Conservation (phyloP, 2,329 filamentous ascomycete genomes). For the Phoma sp. region DNA sequence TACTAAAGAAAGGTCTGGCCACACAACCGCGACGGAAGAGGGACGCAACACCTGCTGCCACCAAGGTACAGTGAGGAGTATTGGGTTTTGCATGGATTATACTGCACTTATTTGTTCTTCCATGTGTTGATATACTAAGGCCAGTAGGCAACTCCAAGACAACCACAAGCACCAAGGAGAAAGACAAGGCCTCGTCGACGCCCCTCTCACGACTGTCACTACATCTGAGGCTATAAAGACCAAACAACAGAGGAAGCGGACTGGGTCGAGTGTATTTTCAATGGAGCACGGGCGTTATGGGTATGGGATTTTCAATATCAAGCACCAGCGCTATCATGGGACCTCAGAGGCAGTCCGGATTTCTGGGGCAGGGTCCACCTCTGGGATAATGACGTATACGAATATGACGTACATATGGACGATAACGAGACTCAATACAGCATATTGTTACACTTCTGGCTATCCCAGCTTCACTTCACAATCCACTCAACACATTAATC, state of each 20-base stretch:
- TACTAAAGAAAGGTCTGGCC: slow-evolving; percentile 48
- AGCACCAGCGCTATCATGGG: neutral
- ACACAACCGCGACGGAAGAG: slow-evolving; percentile 43
- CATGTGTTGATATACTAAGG: neutral
- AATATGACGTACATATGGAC: slow-evolving; percentile 12
- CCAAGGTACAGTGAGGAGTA: slow-evolving; percentile 29
- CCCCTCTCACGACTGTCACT: neutral
- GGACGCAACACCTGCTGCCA: slow-evolving; percentile 7
- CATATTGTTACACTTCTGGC: neutral
- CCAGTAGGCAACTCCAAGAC: neutral
- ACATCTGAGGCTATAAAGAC: neutral
- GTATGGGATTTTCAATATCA: neutral
- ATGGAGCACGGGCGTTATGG: neutral
- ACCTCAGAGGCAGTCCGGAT: slow-evolving; percentile 1
- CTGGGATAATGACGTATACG: slow-evolving; percentile 12
- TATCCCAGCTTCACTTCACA: too few species aligned
- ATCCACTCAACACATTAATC: neutral
- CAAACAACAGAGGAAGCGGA: too few species aligned
- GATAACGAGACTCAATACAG: neutral
- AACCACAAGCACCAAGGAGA: neutral
- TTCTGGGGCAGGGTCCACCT: slow-evolving; percentile 8
- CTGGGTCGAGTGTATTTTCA: too few species aligned
- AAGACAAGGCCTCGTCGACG: neutral
- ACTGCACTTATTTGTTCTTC: neutral
- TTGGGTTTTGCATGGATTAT: slow-evolving; percentile 18